Conservation (phyloP, 257 asterid species). For the Solanum paucissectum region DNA sequence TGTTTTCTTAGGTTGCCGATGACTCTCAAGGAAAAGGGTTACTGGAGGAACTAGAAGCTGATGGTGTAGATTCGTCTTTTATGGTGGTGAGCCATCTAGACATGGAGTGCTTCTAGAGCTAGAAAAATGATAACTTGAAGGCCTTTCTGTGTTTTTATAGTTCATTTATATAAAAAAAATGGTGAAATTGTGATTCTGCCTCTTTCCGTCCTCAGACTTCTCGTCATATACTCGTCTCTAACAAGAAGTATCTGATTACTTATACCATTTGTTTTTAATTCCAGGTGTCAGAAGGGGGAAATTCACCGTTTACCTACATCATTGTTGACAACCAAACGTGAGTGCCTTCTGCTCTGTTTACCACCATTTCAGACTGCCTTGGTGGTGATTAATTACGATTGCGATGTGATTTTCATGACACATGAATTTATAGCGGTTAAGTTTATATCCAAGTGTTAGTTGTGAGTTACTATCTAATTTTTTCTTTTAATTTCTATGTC, state of each 20-base stretch:
- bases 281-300: slow-evolving; percentile 89
- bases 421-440: not conserved
- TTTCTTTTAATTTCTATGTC: not conserved
- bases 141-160: not conserved
- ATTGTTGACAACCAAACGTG: slow-evolving; percentile 91
- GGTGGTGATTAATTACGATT: not conserved
- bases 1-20: slow-evolving; percentile 57
- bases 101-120: not conserved
- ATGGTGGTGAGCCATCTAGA: slow-evolving; percentile 41
- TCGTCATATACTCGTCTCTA: not conserved
- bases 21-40: slow-evolving; percentile 89
- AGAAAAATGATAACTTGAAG: not conserved
- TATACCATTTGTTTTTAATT: slow-evolving; percentile 9
- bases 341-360: slow-evolving; percentile 22
- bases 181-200: not conserved
- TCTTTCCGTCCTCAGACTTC: not conserved
- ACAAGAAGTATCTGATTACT: not conserved
- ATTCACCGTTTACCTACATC: slow-evolving; percentile 90
- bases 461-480: not conserved
- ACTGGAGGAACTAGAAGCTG: slow-evolving; percentile 72
- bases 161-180: not conserved
- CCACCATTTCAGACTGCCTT: not conserved
- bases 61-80: slow-evolving; percentile 79
- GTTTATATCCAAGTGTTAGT: not conserved
- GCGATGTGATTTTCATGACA: not conserved